These are phyloP conservation scores for Dactylellina parvicollis DNA, from an alignment of 2,329 filamentous ascomycete species.

Conservation along the genomic window DNA sequence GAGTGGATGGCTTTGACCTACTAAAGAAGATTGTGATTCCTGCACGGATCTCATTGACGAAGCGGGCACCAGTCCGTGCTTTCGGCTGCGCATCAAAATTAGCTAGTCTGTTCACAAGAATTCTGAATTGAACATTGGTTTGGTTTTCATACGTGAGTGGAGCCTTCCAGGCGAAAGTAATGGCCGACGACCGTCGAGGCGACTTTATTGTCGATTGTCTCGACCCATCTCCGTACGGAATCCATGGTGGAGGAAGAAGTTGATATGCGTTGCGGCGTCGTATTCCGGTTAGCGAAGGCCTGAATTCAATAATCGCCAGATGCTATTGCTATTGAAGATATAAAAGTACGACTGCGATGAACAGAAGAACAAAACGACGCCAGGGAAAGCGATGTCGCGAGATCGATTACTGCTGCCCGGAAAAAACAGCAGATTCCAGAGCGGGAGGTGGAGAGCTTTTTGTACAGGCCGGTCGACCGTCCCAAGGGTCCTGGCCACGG, in stretches of 20 bases:
- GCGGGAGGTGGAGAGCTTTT: slow-evolving; percentile 53
- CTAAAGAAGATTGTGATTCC: slow-evolving; percentile 73
- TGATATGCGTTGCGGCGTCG: slow-evolving; percentile 30
- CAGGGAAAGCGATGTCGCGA: slow-evolving; percentile 26
- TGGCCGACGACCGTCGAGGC: slow-evolving; percentile 73
- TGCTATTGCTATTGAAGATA: too few species aligned
- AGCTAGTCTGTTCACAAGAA: background rate
- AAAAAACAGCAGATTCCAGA: slow-evolving; percentile 29
- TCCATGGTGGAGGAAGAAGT: slow-evolving; percentile 41
- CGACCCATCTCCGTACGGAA: slow-evolving; percentile 59
- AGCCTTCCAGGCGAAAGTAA: slow-evolving; percentile 83
- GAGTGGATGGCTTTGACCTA: slow-evolving; percentile 4
- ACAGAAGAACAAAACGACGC: slow-evolving; percentile 29
- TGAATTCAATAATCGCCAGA: background rate
- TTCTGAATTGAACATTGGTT: too few species aligned
- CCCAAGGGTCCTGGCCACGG: slow-evolving; percentile 13
- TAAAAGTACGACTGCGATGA: background rate
- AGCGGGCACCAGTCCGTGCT: slow-evolving; percentile 78
- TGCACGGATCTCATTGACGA: slow-evolving; percentile 84
- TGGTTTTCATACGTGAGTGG: slow-evolving; percentile 68
- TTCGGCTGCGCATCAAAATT: slow-evolving; percentile 65
- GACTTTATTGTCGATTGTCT: slow-evolving; percentile 68
- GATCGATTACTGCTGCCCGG: slow-evolving; percentile 13
- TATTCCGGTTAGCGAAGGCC: slow-evolving; percentile 33
- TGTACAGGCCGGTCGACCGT: slow-evolving; percentile 32